Conservation (phyloP, 1,139 yeast genomes). For the Taphrina populina region DNA sequence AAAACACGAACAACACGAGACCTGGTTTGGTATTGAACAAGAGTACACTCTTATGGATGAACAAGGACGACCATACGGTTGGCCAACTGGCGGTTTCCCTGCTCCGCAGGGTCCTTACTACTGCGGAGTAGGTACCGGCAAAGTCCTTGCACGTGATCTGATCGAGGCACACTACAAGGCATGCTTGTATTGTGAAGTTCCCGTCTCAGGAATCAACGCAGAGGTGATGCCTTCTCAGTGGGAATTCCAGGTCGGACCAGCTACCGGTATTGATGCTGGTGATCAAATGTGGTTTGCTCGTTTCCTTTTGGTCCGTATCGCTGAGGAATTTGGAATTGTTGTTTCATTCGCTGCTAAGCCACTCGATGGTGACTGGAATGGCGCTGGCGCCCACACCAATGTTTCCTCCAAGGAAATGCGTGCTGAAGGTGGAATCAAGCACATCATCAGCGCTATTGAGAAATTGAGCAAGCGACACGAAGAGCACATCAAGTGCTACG, state of each 20-base stretch:
- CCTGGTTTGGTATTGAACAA: constrained; percentile 99
- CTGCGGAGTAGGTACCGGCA: constrained; percentile 99
- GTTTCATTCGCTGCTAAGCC: constrained; percentile 99
- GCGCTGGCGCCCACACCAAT: constrained; percentile 99
- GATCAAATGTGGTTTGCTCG: constrained; percentile 96
- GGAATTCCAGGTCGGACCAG: constrained; percentile 99
- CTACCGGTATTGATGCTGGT: constrained; percentile 93
- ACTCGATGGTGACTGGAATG: constrained; percentile 98
- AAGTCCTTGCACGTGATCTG: constrained; percentile 95
- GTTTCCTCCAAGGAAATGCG: constrained; percentile 93
- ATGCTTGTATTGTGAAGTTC: constrained; percentile 85
- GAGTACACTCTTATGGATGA: constrained; percentile 96
- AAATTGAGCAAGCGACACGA: constrained; percentile 93
- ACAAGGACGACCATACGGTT: constrained; percentile 85
- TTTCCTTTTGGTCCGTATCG: constrained; percentile 86
- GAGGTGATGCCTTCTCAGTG: constrained; percentile 99
- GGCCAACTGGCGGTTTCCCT: constrained; percentile 99
- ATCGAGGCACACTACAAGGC: constrained; percentile 99
- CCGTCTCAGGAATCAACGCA: constrained; percentile 94
- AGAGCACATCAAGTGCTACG: constrained; percentile 94
- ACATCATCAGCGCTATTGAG: constrained; percentile 86
- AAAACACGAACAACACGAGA: constrained; percentile 79
- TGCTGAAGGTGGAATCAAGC: constrained; percentile 91
- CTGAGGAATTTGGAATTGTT: constrained; percentile 98
- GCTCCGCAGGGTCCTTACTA: constrained; percentile 99